Conservation (phyloP, 495 filamentous ascomycete species). For the Talaromyces wortmannii region DNA sequence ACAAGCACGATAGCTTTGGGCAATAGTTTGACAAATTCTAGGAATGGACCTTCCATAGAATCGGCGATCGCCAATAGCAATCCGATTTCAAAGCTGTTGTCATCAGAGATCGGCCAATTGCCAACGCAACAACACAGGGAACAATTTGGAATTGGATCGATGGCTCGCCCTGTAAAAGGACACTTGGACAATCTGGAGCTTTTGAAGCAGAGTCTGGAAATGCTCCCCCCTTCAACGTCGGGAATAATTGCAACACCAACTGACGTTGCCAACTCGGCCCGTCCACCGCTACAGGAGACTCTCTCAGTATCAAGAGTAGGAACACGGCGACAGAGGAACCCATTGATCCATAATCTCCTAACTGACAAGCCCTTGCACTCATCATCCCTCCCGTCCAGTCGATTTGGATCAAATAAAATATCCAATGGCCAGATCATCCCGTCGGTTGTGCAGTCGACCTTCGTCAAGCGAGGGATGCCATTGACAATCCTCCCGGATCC, state of each 20-base stretch:
- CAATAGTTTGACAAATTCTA: not conserved
- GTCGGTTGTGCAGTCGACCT: slow-evolving; percentile 52
- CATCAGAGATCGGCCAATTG: slow-evolving; percentile 22
- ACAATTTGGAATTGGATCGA: not conserved
- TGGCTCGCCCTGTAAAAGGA: slow-evolving; percentile 20
- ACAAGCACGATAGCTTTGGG: slow-evolving; percentile 8
- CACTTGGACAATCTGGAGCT: slow-evolving; percentile 73
- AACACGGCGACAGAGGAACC: slow-evolving; percentile 75
- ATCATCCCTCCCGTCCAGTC: slow-evolving; percentile 73
- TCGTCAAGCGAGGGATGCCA: slow-evolving; percentile 87
- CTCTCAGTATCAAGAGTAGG: slow-evolving; percentile 55
- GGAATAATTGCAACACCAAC: slow-evolving; percentile 79
- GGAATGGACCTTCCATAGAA: slow-evolving; percentile 7
- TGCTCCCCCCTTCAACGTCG: slow-evolving; percentile 82
- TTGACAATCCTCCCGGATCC: slow-evolving; percentile 76
- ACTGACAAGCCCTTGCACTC: slow-evolving; percentile 92
- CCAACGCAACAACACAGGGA: slow-evolving; percentile 1
- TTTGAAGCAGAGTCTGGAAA: slow-evolving; percentile 55
- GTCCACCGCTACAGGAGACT: slow-evolving; percentile 23
- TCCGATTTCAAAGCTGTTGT: slow-evolving; percentile 38
- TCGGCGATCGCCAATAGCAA: slow-evolving; percentile 26
- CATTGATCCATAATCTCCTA: slow-evolving; percentile 91
- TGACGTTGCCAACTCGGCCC: slow-evolving; percentile 66
- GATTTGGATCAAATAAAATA: slow-evolving; percentile 32
- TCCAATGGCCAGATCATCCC: slow-evolving; percentile 19